Evolutionary conservation across 192 early-diverging fungal genomes (phyloP).

Genomic region (Coemansia guatemalensis): DNA sequence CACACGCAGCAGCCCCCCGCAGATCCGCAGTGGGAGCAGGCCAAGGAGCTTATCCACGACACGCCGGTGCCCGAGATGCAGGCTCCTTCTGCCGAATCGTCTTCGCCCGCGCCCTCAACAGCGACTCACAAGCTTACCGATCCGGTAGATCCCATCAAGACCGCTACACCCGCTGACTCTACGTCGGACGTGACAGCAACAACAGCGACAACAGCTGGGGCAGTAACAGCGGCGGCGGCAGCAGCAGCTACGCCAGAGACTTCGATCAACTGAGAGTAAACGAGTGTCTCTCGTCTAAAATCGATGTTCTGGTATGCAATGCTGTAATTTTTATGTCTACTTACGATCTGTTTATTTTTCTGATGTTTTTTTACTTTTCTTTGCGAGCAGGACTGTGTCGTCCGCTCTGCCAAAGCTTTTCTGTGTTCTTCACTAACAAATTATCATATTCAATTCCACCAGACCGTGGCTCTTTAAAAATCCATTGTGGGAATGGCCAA

Average conservation of each 20-base stretch:
- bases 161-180: neutral
- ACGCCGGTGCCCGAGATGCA: neutral
- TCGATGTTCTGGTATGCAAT: neutral
- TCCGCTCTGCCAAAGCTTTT: neutral
- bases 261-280: neutral
- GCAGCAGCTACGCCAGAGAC: neutral
- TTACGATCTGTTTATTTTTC: conserved; percentile 7
- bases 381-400: neutral
- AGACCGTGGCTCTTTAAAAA: neutral
- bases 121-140: neutral
- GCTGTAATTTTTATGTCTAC: conserved; percentile 1
- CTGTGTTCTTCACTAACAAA: neutral
- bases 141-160: neutral
- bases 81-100: neutral
- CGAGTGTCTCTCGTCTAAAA: neutral
- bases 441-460: neutral
- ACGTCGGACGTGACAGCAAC: neutral
- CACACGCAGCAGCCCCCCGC: neutral
- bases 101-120: neutral
- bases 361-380: conserved; percentile 4
- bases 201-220: neutral
- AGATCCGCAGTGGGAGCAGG: too few species aligned
- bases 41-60: too few species aligned
- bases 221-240: neutral
- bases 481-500: neutral